These are phyloP conservation scores for Penicillium psychrofluorescens DNA, from an alignment of 495 filamentous ascomycete genomes.

Conservation along the genomic window DNA sequence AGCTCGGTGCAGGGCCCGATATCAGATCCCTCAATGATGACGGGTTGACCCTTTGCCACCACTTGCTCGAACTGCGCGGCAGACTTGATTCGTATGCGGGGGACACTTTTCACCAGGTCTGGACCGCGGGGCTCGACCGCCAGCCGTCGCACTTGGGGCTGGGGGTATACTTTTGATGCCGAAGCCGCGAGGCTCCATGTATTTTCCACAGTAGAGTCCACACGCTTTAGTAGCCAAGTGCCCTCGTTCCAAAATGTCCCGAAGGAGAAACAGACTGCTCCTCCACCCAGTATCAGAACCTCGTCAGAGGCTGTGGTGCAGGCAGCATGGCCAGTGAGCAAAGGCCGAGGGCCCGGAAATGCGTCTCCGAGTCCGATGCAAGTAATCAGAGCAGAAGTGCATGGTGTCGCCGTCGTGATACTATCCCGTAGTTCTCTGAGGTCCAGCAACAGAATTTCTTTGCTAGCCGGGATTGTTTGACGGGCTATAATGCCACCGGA, in stretches of 20 bases:
- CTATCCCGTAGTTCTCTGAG: conserved; percentile 4
- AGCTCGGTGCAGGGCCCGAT: conserved; percentile 58
- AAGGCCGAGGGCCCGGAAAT: conserved; percentile 35
- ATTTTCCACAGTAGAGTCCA: conserved; percentile 9
- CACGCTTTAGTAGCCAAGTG: conserved; percentile 35
- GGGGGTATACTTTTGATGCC: conserved; percentile 1
- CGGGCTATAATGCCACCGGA: conserved; percentile 32
- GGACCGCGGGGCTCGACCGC: not conserved
- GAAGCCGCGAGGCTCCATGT: conserved; percentile 12
- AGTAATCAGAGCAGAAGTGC: conserved; percentile 10
- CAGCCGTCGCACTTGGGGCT: not conserved
- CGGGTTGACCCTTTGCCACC: conserved; percentile 50
- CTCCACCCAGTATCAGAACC: conserved; percentile 65
- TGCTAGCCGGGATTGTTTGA: conserved; percentile 18
- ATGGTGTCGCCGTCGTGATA: conserved; percentile 5
- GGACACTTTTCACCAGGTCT: conserved; percentile 23
- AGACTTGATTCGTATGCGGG: conserved; percentile 42
- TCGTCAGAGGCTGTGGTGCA: conserved; percentile 36
- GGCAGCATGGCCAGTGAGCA: conserved; percentile 60
- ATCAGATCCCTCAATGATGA: conserved; percentile 56
- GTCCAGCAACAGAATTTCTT: conserved; percentile 34
- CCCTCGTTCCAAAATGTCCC: conserved; percentile 68
- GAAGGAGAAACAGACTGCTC: conserved; percentile 86
- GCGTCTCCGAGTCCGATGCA: conserved; percentile 13
- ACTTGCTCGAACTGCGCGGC: conserved; percentile 51